These are phyloP conservation scores for Hymenoscyphus infarciens DNA, from an alignment of 2,329 filamentous ascomycete genomes.

Conservation along the genomic window DNA sequence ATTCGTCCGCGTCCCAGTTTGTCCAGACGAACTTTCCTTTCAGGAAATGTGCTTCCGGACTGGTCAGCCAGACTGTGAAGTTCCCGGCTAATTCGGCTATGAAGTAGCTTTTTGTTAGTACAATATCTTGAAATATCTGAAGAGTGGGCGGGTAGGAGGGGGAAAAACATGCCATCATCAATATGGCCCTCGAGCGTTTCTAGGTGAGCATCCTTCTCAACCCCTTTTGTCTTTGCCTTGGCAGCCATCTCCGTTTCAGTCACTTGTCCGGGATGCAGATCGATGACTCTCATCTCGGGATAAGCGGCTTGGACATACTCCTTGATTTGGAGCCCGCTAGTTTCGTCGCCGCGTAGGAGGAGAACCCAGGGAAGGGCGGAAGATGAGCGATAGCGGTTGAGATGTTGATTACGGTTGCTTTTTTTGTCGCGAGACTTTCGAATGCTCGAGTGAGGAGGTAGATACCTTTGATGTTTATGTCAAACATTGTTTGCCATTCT, in stretches of 20 bases:
- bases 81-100: not conserved
- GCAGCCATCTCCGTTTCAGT: not conserved
- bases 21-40: not conserved
- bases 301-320: not conserved
- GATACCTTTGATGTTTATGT: not conserved
- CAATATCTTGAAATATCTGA: not conserved
- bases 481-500: not conserved
- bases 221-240: not conserved
- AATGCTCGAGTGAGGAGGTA: not conserved
- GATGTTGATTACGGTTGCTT: not conserved
- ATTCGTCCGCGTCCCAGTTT: not conserved
- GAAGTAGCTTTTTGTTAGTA: not conserved
- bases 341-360: not conserved
- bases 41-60: not conserved
- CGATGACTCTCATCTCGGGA: not conserved
- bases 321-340: not conserved
- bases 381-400: not conserved
- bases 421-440: not conserved
- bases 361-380: not conserved
- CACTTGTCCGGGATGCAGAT: not conserved
- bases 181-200: not conserved
- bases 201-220: not conserved
- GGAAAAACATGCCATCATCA: not conserved
- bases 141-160: not conserved
- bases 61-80: not conserved